Evolutionary conservation across 139 green algal species (phyloP).

Genomic region (Chlorella sorokiniana): DNA sequence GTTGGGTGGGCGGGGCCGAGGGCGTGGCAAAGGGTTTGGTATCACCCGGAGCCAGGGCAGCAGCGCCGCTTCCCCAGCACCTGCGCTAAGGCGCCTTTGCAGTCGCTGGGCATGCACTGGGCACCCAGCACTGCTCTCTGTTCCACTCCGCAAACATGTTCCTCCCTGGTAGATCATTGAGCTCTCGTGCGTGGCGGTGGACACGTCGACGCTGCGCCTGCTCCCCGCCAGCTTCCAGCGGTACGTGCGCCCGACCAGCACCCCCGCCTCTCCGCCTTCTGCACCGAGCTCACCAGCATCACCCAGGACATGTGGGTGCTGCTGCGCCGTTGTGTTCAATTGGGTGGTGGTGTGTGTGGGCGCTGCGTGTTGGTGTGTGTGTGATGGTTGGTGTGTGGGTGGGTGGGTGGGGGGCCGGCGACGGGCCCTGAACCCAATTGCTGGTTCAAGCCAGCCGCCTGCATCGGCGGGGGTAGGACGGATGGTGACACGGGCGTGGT

Average conservation of each 20-base stretch:
- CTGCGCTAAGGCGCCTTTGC: no score
- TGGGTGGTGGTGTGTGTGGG: background rate
- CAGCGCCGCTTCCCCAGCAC: no score
- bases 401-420: no score
- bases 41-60: no score
- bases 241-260: constrained; percentile 64
- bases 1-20: no score
- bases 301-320: constrained; percentile 50
- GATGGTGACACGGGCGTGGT: no score
- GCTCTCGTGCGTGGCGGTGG: constrained; percentile 59
- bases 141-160: background rate
- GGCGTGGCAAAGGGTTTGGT: no score
- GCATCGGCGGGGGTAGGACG: no score
- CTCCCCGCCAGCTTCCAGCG: constrained; percentile 45
- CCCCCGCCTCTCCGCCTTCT: constrained; percentile 65
- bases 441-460: no score
- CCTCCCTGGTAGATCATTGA: constrained; percentile 70
- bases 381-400: background rate
- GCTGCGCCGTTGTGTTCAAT: background rate
- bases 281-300: constrained; percentile 72
- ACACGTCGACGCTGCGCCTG: constrained; percentile 47
- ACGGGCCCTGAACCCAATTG: no score
- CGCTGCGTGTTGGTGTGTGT: background rate
- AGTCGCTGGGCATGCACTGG: no score
- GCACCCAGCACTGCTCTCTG: no score